Evolutionary conservation across 2,329 filamentous ascomycete species (phyloP).

Genomic region (Fusarium sp.): DNA sequence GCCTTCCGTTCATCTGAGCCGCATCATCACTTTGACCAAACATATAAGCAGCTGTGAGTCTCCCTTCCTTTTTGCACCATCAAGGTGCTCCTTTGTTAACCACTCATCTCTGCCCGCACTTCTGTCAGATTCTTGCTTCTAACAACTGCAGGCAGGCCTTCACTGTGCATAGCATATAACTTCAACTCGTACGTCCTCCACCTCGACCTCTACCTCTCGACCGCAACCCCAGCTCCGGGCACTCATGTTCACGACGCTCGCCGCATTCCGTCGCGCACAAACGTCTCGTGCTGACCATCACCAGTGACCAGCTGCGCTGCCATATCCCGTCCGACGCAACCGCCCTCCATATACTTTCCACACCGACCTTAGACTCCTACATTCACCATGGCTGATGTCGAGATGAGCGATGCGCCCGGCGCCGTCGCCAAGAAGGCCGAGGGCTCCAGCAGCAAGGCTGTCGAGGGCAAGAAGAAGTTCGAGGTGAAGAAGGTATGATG

Average conservation of each 20-base stretch:
- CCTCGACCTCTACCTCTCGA: conserved; percentile 9
- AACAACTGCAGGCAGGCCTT: conserved; percentile 19
- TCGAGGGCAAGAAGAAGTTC: conserved; percentile 90
- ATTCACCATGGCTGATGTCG: conserved; percentile 85
- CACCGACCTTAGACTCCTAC: conserved; percentile 7
- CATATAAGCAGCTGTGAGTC: conserved; percentile 18
- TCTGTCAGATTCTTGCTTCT: conserved; percentile 6
- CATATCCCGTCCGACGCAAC: background rate
- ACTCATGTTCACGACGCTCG: background rate
- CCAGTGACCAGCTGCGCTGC: conserved; percentile 6
- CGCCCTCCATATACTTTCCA: background rate
- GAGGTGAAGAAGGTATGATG: conserved; percentile 95
- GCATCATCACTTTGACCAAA: conserved; percentile 32
- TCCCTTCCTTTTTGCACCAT: conserved; percentile 15
- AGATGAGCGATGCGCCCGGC: conserved; percentile 88
- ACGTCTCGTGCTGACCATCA: conserved; percentile 7
- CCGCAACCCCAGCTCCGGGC: conserved; percentile 8
- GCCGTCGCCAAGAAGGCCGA: conserved; percentile 67
- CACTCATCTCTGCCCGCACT: background rate
- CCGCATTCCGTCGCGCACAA: background rate
- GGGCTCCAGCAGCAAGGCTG: conserved; percentile 61
- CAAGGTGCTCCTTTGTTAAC: conserved; percentile 26
- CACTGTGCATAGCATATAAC: background rate
- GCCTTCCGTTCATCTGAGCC: conserved; percentile 23
- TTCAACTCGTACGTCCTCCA: conserved; percentile 31